Evolutionary conservation across 495 filamentous ascomycete species (phyloP).

Genomic region (Melanomma pulvis-pyrius): DNA sequence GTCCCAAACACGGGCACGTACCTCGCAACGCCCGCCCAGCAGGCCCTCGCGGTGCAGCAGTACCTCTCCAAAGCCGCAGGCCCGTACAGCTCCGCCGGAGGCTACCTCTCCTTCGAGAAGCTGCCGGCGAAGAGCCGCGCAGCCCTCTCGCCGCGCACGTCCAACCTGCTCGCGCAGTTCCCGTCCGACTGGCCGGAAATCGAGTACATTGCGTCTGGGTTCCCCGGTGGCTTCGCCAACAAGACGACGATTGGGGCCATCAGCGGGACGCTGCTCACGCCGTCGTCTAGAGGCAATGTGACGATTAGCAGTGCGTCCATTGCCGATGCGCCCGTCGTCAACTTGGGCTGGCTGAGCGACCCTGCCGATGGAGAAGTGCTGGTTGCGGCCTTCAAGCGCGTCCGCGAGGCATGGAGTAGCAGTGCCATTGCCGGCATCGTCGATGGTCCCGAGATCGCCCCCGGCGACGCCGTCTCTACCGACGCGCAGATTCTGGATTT

Average conservation of each 20-base stretch:
- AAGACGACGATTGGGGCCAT: conserved; percentile 53
- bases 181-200: conserved; percentile 63
- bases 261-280: conserved; percentile 48
- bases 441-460: conserved; percentile 53
- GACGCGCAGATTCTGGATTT: conserved; percentile 57
- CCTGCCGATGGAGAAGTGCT: conserved; percentile 58
- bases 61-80: conserved; percentile 5
- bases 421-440: conserved; percentile 47
- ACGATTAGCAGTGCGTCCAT: conserved; percentile 52
- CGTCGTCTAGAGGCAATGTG: conserved; percentile 58
- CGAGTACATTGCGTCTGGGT: conserved; percentile 51
- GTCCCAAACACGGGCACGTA: conserved; percentile 1
- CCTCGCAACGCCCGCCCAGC: neutral
- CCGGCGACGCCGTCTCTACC: conserved; percentile 51
- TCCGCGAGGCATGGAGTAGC: conserved; percentile 49
- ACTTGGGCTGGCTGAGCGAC: conserved; percentile 58
- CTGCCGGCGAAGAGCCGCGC: conserved; percentile 18
- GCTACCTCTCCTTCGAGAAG: conserved; percentile 36
- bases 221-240: conserved; percentile 41
- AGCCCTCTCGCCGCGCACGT: conserved; percentile 24
- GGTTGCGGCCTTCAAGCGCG: conserved; percentile 58
- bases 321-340: conserved; percentile 54
- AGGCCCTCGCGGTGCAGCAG: conserved; percentile 2
- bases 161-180: conserved; percentile 46
- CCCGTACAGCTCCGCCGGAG: neutral